A percentile compares a stretch with the other conserved stretches of the same genome.
Evolutionary conservation across 805 yeast species (phyloP).

Genomic region (Suhomyces prunicola): DNA sequence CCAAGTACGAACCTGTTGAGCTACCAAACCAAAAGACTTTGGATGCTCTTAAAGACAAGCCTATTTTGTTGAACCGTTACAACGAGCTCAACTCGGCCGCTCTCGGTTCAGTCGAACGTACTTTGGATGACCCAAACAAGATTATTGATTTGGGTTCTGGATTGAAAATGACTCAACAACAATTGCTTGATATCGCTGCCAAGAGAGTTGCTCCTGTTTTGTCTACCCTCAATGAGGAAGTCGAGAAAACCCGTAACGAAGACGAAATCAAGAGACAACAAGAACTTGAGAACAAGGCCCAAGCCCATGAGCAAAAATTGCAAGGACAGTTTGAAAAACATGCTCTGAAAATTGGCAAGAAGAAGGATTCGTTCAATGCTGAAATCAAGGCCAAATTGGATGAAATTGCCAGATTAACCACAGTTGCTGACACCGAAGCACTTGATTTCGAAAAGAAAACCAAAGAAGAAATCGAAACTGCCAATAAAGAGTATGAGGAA

Average conservation of each 20-base stretch:
- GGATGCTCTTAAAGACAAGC: conserved; percentile 44
- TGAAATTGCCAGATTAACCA: conserved; percentile 18
- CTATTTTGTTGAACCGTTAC: conserved; percentile 47
- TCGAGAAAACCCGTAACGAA: conserved; percentile 39
- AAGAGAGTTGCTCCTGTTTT: conserved; percentile 54
- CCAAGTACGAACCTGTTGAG: conserved; percentile 33
- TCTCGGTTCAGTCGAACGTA: conserved; percentile 41
- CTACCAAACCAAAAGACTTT: conserved; percentile 34
- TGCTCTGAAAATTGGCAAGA: conserved; percentile 35
- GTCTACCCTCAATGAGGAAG: conserved; percentile 49
- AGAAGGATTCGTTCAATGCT: conserved; percentile 36
- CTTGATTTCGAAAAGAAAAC: conserved; percentile 41
- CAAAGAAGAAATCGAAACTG: conserved; percentile 42
- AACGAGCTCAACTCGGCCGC: conserved; percentile 49
- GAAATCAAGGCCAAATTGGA: conserved; percentile 37
- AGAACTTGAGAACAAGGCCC: conserved; percentile 34
- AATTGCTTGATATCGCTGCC: conserved; percentile 54
- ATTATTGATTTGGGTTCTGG: conserved; percentile 53
- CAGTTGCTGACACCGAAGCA: conserved; percentile 30
- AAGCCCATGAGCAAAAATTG: conserved; percentile 34
- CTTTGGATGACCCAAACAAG: conserved; percentile 48
- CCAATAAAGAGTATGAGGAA: conserved; percentile 41
- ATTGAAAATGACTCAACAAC: conserved; percentile 50
- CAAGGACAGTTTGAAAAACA: conserved; percentile 35
- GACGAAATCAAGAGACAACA: conserved; percentile 43